These are phyloP conservation scores for Diplogelasinospora grovesii DNA, from an alignment of 495 filamentous ascomycete genomes.

Conservation along the genomic window DNA sequence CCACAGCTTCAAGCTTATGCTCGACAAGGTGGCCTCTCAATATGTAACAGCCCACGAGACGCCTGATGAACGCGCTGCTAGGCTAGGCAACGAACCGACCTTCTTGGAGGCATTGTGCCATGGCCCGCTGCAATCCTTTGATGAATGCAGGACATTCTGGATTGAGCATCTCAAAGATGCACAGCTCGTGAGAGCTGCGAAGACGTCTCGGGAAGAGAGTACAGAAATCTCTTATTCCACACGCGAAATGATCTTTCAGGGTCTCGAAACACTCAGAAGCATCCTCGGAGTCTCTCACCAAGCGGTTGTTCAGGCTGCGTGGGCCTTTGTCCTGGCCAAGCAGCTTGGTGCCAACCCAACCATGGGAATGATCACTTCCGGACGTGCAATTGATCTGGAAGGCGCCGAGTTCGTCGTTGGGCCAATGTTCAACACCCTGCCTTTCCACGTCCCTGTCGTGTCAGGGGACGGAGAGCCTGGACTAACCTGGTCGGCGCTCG, in stretches of 20 bases:
- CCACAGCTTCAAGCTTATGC: constrained; percentile 61
- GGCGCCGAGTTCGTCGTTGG: constrained; percentile 66
- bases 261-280: constrained; percentile 41
- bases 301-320: constrained; percentile 65
- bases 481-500: constrained; percentile 46
- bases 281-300: constrained; percentile 66
- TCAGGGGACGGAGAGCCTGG: constrained; percentile 25
- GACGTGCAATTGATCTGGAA: constrained; percentile 58
- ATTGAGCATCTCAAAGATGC: constrained; percentile 42
- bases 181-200: too few relatives aligned
- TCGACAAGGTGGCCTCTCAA: constrained; percentile 47
- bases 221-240: too few relatives aligned
- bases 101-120: constrained; percentile 48
- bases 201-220: too few relatives aligned
- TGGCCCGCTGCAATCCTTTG: constrained; percentile 51
- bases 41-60: too few relatives aligned
- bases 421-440: constrained; percentile 87
- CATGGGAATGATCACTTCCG: constrained; percentile 64
- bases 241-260: constrained; percentile 20
- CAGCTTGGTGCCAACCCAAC: constrained; percentile 30
- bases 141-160: constrained; percentile 63
- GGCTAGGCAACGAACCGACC: constrained; percentile 19
- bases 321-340: constrained; percentile 48
- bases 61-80: too few relatives aligned
- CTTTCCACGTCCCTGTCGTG: constrained; percentile 40